Evolutionary conservation across 306 rosid genomes (phyloP), one percentile per base, ranked within the genome.

Genomic region (Vigna radiata): DNA sequence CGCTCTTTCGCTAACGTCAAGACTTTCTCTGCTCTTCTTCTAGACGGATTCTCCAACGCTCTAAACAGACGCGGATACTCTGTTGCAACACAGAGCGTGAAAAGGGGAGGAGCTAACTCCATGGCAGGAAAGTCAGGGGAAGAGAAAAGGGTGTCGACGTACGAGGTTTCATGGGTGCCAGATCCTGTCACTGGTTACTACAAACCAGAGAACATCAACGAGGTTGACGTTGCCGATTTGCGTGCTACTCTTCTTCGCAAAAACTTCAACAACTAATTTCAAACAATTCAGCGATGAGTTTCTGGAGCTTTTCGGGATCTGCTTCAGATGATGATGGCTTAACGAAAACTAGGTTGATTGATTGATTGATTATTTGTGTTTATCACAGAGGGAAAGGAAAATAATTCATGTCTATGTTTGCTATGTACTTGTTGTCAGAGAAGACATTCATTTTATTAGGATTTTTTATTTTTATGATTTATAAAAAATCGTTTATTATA

Each of bases 151-250:
- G 72, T 27, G 6, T 39, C 79, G 2, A 0, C 81, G 21, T 83
- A 79, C 74, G 92, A 90, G 83, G 97, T 85, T 9, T 77, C 95
- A 29, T 94, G 98, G 98, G 88, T 92, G 11, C 98, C 98, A 1
- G 93, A 92, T 50, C 98, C 98, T 3, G 89, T 85, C 10, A 94
- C 98, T 16, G 98, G 98, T 5, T 85, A 85, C 80, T 94, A 94
- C 78, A 84, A 79, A 5, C 98, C 97, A 0, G 98, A 89, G 80
- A 94, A 89, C 25, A 55, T 18, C 29, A 74, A 82, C 17, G 95
- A 94, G 69, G 79, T 87, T 47, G 98, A 94, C 71, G 95, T 77
- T 5, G 96, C 95, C 3, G 96, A 94, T 68, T 86, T 94, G 3
- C 90, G 98, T 2, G 87, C 91, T 9, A 39, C 41, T 4, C 95